Evolutionary conservation across 106 monocot species (phyloP), one percentile per base, ranked within the genome.

Genomic region (Dendrobium officinale): DNA sequence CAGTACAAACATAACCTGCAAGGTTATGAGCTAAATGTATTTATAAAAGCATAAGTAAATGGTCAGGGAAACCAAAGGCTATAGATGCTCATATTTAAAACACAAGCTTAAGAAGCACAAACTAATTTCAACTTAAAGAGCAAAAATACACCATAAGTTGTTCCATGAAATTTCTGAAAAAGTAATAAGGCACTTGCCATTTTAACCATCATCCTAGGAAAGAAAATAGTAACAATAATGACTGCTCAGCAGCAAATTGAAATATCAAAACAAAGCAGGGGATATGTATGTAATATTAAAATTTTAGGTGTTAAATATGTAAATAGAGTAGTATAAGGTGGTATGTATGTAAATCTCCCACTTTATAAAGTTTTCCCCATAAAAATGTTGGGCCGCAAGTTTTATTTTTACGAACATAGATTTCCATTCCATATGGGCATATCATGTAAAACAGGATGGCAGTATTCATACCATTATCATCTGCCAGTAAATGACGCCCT

Each of bases 1-100:
- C 78, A 82, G 54, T 88, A 68, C 97, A 97, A 77, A 97, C 91
- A 88, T 92, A 92, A 74, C 94, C 94, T 94, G 86, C 58, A 85
- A 83, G 4, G 80, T 79, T 18, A 79, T 20, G 45, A 82, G 31
- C 33, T 11, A 24, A 76, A 47, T 1, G 22, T 3, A 48, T 56
- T 31, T 3, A 77, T 15, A 5, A 54, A 79, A 42, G 22, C 6
- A 75, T 61, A 74, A 75, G 9, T 47, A 61, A 45, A 13, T 37
- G 7, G 24, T 37, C 8, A 6, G 40, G 33, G 13, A 70, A 70
- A 24, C 26, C 51, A 51, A 13, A 80, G 55, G 27, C 15, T 55
- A 70, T 70, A 67, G 3, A 27, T 24, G 31, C 8, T 4, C 33
- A 40, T 55, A 70, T 70, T 70, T 70, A 31, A 29, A 70, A 70